These are phyloP conservation scores for Adansonia madagascariensis DNA, from an alignment of 441 rosid genomes.

Conservation along the genomic window DNA sequence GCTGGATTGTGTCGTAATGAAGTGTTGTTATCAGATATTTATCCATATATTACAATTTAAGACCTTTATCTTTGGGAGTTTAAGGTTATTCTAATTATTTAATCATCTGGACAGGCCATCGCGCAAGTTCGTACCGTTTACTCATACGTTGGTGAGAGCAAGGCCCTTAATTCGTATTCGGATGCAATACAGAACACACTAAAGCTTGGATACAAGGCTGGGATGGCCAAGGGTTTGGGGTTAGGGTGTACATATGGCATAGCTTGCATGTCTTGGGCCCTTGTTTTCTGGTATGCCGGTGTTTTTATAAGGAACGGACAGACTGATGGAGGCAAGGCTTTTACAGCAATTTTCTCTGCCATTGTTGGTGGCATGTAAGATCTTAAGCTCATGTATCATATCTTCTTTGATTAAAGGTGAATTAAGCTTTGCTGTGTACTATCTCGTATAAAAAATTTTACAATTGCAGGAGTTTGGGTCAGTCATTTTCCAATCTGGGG, in stretches of 20 bases:
- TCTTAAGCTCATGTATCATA: slow-evolving; percentile 15
- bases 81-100: slow-evolving; percentile 20
- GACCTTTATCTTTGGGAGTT: not conserved
- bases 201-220: slow-evolving; percentile 97
- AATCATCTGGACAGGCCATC: slow-evolving; percentile 59
- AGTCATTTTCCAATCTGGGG: slow-evolving; percentile 95
- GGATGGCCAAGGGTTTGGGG: slow-evolving; percentile 99
- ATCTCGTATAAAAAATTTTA: slow-evolving; percentile 15
- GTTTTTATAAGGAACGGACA: slow-evolving; percentile 90
- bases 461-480: slow-evolving; percentile 90
- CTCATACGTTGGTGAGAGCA: slow-evolving; percentile 94
- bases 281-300: slow-evolving; percentile 99
- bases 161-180: slow-evolving; percentile 84
- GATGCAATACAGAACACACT: slow-evolving; percentile 94
- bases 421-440: slow-evolving; percentile 1
- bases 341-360: slow-evolving; percentile 97
- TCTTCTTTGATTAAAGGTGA: slow-evolving; percentile 1
- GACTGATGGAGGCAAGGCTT: slow-evolving; percentile 96
- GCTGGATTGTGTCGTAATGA: not conserved
- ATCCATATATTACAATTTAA: not conserved
- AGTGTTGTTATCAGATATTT: not conserved
- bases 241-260: slow-evolving; percentile 97
- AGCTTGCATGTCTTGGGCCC: slow-evolving; percentile 99
- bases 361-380: slow-evolving; percentile 98
- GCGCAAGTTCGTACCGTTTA: slow-evolving; percentile 96